phyloP scores from a whole-genome alignment of 1,284 basidiomycete genomes.

The Hortiboletus rubellus region DNA sequence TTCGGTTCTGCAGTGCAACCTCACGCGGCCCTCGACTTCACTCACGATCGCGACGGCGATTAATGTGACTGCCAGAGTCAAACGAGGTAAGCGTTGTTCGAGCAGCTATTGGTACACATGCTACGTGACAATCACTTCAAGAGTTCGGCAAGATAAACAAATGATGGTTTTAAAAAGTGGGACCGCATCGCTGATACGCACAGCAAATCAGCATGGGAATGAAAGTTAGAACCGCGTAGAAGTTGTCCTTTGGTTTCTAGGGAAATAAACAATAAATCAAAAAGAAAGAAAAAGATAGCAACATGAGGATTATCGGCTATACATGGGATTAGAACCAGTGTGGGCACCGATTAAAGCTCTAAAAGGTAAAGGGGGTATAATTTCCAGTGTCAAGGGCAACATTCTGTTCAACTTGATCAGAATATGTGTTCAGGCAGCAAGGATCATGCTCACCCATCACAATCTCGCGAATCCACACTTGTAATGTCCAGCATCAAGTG shows the following conservation, averaged over 20 bases:
- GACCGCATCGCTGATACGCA: conserved; percentile 17
- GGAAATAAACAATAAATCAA: background rate
- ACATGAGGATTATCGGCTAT: conserved; percentile 16
- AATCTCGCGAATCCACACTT: background rate
- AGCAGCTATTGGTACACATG: conserved; percentile 26
- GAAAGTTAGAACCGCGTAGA: background rate
- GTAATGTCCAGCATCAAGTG: conserved; percentile 2
- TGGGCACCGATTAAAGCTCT: background rate
- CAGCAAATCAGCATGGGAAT: conserved; percentile 19
- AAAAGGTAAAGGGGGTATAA: conserved; percentile 11
- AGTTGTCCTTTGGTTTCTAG: background rate
- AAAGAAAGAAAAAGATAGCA: conserved; percentile 6
- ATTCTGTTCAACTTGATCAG: conserved; percentile 3
- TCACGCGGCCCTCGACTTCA: background rate
- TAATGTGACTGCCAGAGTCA: background rate
- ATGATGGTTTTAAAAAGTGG: background rate
- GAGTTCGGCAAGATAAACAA: background rate
- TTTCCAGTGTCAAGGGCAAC: background rate
- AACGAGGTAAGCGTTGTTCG: background rate
- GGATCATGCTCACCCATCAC: conserved; percentile 14
- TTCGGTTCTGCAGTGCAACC: no score
- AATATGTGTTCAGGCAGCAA: background rate
- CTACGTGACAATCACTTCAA: conserved; percentile 3
- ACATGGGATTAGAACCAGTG: conserved; percentile 2
- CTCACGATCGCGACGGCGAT: background rate